Evolutionary conservation across 2,329 filamentous ascomycete genomes (phyloP).

Genomic region (Alternaria atra): DNA sequence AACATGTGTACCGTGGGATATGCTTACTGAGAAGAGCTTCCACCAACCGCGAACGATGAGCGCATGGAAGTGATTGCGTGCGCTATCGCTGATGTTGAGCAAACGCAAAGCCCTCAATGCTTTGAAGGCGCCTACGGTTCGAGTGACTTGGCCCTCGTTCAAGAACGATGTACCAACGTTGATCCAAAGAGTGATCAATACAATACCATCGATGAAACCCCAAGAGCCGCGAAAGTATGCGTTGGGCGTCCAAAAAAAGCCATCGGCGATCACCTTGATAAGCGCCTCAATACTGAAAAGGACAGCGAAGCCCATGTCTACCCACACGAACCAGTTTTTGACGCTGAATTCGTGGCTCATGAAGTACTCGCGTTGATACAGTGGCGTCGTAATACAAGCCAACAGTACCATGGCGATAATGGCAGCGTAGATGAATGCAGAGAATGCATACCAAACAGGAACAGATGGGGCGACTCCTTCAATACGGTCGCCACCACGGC

Average conservation of each 20-base stretch:
- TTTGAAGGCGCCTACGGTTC: conserved; percentile 96
- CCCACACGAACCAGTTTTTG: conserved; percentile 93
- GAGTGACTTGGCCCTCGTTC: conserved; percentile 83
- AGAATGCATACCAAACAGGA: conserved; percentile 90
- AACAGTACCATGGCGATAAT: conserved; percentile 98
- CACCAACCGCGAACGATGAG: conserved; percentile 92
- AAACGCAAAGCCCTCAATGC: conserved; percentile 89
- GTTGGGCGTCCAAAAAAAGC: conserved; percentile 95
- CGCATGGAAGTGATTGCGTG: conserved; percentile 94
- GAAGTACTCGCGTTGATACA: conserved; percentile 93
- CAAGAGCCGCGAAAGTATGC: conserved; percentile 96
- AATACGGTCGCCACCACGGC: conserved; percentile 83
- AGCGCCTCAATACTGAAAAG: conserved; percentile 86
- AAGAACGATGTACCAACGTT: conserved; percentile 86
- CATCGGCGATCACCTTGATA: conserved; percentile 95
- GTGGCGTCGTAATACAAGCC: conserved; percentile 90
- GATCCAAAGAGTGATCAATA: conserved; percentile 93
- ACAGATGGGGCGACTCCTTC: conserved; percentile 91
- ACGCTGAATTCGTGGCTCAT: conserved; percentile 65
- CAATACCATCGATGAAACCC: conserved; percentile 93
- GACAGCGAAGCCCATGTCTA: conserved; percentile 86
- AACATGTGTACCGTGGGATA: background rate
- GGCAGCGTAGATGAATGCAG: conserved; percentile 89
- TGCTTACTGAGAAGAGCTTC: conserved; percentile 83
- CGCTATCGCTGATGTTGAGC: conserved; percentile 95